Base-by-base conservation (phyloP, 164 flowering plant species). In the Taxillus chinensis region DNA sequence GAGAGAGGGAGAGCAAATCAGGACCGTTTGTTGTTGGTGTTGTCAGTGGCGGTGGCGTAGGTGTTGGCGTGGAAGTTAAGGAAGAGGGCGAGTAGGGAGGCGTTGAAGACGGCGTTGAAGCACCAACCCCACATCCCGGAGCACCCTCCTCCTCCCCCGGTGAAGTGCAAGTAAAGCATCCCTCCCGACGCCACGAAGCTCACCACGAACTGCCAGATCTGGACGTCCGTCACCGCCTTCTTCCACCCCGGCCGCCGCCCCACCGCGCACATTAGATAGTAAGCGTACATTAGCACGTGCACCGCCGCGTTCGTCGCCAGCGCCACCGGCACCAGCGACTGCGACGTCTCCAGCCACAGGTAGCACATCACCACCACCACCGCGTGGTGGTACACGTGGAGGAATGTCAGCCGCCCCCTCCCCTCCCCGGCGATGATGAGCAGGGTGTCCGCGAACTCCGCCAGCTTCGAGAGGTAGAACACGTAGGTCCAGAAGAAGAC, bases 321-420 rank as follows among this genome's bases (percentile, higher is more conserved):
- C 53, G 90, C 98, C n/a, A 87, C 74, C 3, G 93, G 92, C 56
- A 87, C 66, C 64, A 90, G 74, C 2, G 95, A 85, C 79, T 90
- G 97, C 3, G 83, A 58, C 2, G 84, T 69, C 11, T 68, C 64
- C 3, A 93, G 78, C 95, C 96, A 93, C 2, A 87, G 12, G 67
- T 83, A 87, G 74, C 91, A 86, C 99, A 89, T 90, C 50, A 87
- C 66, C 11, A 90, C 77, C 41, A 90, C 96, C 37, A 78, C 77
- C 3, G 92, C 75, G 75, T 93, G 99, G 72, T 93, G 99, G 81
- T 88, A 90, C 67, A 93, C 97, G 81, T 93, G 98, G 74, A 93
- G 86, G 80, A 93, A 90, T 5, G 95, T 70, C 17, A 93, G 83
- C 62, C 95, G 80, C 37, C 73, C 70, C 54, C 51, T 68, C 45